Evolutionary conservation across 2,329 filamentous ascomycete species (phyloP), one percentile per base, ranked within the genome.

Genomic region (Hypoxylon sp.): DNA sequence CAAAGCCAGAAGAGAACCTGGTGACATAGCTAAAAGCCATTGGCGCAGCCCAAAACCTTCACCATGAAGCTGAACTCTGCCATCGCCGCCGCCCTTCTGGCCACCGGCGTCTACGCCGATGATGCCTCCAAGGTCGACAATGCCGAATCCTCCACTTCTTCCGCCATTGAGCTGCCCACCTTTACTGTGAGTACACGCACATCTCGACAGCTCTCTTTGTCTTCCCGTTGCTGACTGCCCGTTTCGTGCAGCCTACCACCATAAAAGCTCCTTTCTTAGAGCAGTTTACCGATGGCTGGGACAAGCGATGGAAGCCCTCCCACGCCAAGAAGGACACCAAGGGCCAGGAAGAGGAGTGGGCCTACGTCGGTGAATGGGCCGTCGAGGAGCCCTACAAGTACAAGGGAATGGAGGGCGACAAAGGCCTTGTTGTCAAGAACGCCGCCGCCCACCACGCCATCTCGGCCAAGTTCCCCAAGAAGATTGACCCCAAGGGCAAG

Each of bases 351-450:
- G 92, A 96, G 74, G 94, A 98, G 74, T 98, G 95, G 95, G 92
- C 93, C 53, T 99, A 97, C 76, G 87, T 98, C 64, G 95, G 95
- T 78, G 91, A 92, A 78, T 99, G 95, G 95, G 80, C 92, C 47
- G 95, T 97, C 61, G 95, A 99, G 82, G 95, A 98, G 85, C 95
- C 95, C 50, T 80, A 81, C 62, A 87, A 95, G 72, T 89, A 90
- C 78, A 96, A 95, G 83, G 95, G 92, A 70, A 95, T 97, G 70
- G 88, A 92, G 71, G 92, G 91, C 64, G 94, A 98, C 80, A 96
- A 96, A 83, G 95, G 94, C 78, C 87, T 99, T 69, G 94, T 99
- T 64, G 87, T 98, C 78, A 99, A 99, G 89, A 96, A 98, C 82
- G 85, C 91, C 66, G 95, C 95, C 67, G 95, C 95, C 70, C 95